These are phyloP conservation scores for Fagopyrum esculentum DNA, from an alignment of 148 eudicot species.

Conservation along the genomic window DNA sequence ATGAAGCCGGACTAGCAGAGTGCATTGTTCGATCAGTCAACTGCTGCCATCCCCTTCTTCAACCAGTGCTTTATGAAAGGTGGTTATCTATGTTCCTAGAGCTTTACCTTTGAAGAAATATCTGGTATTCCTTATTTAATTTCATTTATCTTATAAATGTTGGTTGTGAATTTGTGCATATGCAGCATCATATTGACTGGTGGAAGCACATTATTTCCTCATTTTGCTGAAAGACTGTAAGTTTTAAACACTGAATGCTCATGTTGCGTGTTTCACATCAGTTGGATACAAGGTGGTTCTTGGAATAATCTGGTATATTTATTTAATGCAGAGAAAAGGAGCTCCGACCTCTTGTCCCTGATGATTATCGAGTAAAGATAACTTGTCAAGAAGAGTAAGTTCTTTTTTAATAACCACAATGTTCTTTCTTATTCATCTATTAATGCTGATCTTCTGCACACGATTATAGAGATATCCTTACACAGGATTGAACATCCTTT, in stretches of 20 bases:
- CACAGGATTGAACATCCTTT: slow-evolving; percentile 12
- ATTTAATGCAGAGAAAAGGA: slow-evolving; percentile 65
- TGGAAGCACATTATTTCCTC: slow-evolving; percentile 88
- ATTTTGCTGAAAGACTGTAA: slow-evolving; percentile 92
- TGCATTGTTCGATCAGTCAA: slow-evolving; percentile 87
- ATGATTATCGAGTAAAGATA: slow-evolving; percentile 76
- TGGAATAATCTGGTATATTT: background rate
- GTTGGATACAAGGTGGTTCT: background rate
- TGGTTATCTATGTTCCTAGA: slow-evolving; percentile 15
- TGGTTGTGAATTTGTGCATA: slow-evolving; percentile 3
- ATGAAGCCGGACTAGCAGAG: slow-evolving; percentile 84
- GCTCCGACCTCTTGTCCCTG: slow-evolving; percentile 94
- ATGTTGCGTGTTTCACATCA: background rate
- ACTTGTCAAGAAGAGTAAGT: slow-evolving; percentile 88
- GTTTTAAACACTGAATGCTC: slow-evolving; percentile 13
- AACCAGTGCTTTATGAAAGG: slow-evolving; percentile 95
- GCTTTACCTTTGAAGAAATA: background rate
- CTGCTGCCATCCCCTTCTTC: slow-evolving; percentile 88
- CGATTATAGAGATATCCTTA: background rate
- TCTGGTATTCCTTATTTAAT: background rate
- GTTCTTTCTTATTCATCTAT: background rate
- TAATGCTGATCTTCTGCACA: background rate
- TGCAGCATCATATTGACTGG: slow-evolving; percentile 95
- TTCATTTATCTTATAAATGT: background rate
- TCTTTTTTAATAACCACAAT: background rate